Evolutionary conservation across 345 rosid genomes (phyloP).

Genomic region (Clarkia xantiana): DNA sequence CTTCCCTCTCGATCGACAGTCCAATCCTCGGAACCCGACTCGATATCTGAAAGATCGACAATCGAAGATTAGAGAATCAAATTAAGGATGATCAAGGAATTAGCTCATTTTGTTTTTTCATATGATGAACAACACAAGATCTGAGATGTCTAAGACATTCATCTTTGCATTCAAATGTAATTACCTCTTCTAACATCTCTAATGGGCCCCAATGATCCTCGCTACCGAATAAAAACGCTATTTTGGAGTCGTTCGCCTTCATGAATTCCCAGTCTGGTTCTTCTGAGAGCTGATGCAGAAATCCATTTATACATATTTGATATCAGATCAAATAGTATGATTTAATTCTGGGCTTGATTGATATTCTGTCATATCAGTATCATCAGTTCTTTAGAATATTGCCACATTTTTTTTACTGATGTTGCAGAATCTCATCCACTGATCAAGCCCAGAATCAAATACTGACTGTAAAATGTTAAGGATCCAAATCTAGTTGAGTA

Average conservation of each 20-base stretch:
- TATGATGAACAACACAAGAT: background rate
- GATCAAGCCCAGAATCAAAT: too few species aligned
- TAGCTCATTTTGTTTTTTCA: background rate
- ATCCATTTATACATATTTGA: too few species aligned
- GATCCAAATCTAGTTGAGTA: conserved; percentile 6
- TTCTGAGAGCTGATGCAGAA: conserved; percentile 36
- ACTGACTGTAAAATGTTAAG: too few species aligned
- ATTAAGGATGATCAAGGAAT: background rate
- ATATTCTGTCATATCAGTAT: too few species aligned
- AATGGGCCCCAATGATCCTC: conserved; percentile 90
- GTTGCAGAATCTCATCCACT: too few species aligned
- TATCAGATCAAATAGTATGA: too few species aligned
- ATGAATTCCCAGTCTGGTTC: conserved; percentile 66
- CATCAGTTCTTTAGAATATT: too few species aligned
- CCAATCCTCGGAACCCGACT: conserved; percentile 37
- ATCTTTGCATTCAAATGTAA: too few species aligned
- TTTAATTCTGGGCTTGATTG: too few species aligned
- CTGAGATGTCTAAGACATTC: conserved; percentile 1
- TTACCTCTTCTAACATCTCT: conserved; percentile 64
- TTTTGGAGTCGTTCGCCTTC: conserved; percentile 38
- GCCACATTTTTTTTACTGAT: too few species aligned
- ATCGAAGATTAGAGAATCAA: background rate
- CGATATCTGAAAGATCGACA: conserved; percentile 27
- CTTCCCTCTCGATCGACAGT: conserved; percentile 63
- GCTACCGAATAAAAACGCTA: conserved; percentile 53